Evolutionary conservation across 1,139 yeast genomes (phyloP).

Genomic region (Nakaseomyces bracarensis): DNA sequence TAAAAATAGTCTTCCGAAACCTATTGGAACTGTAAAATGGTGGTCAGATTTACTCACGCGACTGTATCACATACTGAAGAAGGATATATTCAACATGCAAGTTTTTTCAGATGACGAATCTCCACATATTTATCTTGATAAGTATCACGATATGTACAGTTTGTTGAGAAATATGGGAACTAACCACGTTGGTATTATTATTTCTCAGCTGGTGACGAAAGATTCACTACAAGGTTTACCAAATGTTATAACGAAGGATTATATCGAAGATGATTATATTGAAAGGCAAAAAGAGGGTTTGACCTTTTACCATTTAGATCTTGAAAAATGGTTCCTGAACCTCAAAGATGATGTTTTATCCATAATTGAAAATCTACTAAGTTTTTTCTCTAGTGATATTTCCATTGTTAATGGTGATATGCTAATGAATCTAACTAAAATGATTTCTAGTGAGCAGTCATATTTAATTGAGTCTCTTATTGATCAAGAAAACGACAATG

Average conservation of each 20-base stretch:
- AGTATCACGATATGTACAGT: slow-evolving; percentile 21
- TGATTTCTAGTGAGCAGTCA: slow-evolving; percentile 27
- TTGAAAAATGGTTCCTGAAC: slow-evolving; percentile 24
- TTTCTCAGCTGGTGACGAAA: slow-evolving; percentile 20
- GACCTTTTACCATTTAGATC: slow-evolving; percentile 11
- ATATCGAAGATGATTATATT: slow-evolving; percentile 10
- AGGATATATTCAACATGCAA: slow-evolving; percentile 16
- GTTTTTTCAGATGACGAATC: slow-evolving; percentile 11
- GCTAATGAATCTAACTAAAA: slow-evolving; percentile 18
- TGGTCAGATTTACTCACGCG: slow-evolving; percentile 24
- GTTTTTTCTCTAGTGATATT: slow-evolving; percentile 15
- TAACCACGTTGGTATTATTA: slow-evolving; percentile 18
- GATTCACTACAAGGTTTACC: slow-evolving; percentile 23
- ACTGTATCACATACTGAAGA: slow-evolving; percentile 19
- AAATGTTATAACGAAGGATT: slow-evolving; percentile 25
- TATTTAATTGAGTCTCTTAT: slow-evolving; percentile 18
- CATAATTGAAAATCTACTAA: slow-evolving; percentile 22
- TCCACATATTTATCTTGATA: slow-evolving; percentile 12
- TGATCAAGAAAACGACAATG: slow-evolving; percentile 24
- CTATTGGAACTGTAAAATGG: slow-evolving; percentile 19
- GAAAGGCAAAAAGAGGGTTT: slow-evolving; percentile 9
- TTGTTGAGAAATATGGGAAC: slow-evolving; percentile 26
- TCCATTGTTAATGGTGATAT: slow-evolving; percentile 19
- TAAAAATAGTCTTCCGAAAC: slow-evolving; percentile 3
- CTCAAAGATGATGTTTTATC: slow-evolving; percentile 22